Conservation (phyloP, 176 grass and related monocot species). For the Avena sativa region DNA sequence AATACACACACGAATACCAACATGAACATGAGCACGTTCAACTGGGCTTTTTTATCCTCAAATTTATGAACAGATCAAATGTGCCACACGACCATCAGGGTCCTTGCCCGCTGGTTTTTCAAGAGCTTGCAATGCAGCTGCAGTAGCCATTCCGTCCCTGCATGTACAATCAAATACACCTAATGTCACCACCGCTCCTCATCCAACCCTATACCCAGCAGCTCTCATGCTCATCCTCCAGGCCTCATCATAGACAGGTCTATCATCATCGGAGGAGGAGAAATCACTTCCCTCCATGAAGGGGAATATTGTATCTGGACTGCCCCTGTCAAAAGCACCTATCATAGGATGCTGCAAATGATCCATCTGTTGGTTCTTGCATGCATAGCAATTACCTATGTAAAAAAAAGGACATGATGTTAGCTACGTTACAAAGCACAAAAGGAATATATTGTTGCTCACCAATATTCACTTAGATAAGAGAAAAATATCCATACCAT, state of each 20-base stretch:
- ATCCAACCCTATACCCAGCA: not conserved
- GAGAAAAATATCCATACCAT: too few species aligned
- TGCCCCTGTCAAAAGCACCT: slow-evolving; percentile 8
- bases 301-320: not conserved
- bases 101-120: too few species aligned
- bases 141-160: too few species aligned
- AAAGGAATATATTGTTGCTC: too few species aligned
- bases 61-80: too few species aligned
- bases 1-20: too few species aligned
- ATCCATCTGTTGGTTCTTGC: slow-evolving; percentile 28
- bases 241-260: not conserved
- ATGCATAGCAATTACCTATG: slow-evolving; percentile 8
- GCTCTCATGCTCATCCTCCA: not conserved
- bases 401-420: not conserved
- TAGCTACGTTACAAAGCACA: not conserved
- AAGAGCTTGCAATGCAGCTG: too few species aligned
- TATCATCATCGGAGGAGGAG: not conserved
- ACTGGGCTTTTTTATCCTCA: too few species aligned
- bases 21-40: too few species aligned
- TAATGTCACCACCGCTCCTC: not conserved
- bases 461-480: too few species aligned
- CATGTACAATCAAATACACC: not conserved
- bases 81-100: too few species aligned
- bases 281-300: not conserved
- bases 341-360: slow-evolving; percentile 22